These are phyloP conservation scores for Suhomyces coccinellae DNA, from an alignment of 1,139 yeast genomes.

Conservation along the genomic window DNA sequence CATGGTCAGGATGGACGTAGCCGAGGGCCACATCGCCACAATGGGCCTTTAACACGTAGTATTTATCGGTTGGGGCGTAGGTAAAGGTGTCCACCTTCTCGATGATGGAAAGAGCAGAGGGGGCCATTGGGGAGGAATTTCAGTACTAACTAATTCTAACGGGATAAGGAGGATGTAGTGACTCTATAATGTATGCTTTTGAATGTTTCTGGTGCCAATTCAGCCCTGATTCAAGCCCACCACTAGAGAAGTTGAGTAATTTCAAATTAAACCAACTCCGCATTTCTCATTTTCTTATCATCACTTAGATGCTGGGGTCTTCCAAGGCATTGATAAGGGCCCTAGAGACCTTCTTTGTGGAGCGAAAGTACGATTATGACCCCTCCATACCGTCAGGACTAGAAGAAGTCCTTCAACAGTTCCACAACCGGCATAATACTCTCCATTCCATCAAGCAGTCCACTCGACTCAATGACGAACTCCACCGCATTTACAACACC, in stretches of 20 bases:
- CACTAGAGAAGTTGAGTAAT: not conserved
- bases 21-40: slow-evolving; percentile 54
- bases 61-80: slow-evolving; percentile 31
- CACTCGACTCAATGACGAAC: slow-evolving; percentile 49
- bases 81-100: slow-evolving; percentile 54
- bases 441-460: slow-evolving; percentile 34
- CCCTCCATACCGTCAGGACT: slow-evolving; percentile 12
- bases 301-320: slow-evolving; percentile 31
- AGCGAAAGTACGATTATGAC: slow-evolving; percentile 25
- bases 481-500: slow-evolving; percentile 44
- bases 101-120: slow-evolving; percentile 19
- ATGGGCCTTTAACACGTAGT: slow-evolving; percentile 49
- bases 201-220: too few species aligned
- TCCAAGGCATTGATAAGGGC: slow-evolving; percentile 36
- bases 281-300: not conserved
- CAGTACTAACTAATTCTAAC: too few species aligned
- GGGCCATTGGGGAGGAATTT: not conserved
- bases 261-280: not conserved
- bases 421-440: slow-evolving; percentile 43
- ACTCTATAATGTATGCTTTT: too few species aligned
- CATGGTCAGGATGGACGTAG: slow-evolving; percentile 50
- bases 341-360: slow-evolving; percentile 29
- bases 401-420: slow-evolving; percentile 22
- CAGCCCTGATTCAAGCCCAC: not conserved
- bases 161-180: not conserved